Conservation (phyloP, 1,284 basidiomycete genomes). For the Tetrapyrgos nigripes region DNA sequence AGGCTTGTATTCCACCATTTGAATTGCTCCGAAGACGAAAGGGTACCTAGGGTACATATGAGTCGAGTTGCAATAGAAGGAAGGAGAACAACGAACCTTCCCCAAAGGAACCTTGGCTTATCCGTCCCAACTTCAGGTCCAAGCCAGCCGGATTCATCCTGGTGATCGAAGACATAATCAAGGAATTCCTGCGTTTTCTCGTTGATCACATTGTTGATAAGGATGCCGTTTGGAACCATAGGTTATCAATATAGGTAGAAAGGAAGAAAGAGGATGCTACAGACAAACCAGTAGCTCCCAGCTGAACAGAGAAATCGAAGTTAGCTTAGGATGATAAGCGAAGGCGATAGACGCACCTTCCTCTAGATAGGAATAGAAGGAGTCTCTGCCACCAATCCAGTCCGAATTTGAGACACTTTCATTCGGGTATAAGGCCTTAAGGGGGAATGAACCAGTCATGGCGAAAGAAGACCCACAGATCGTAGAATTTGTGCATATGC, state of each 20-base stretch:
- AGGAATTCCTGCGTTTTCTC: constrained; percentile 56
- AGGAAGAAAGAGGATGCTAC: constrained; percentile 28
- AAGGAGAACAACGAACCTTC: constrained; percentile 43
- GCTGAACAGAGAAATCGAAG: constrained; percentile 37
- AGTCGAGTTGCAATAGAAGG: background rate
- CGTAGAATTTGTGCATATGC: constrained; percentile 62
- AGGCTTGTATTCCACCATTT: constrained; percentile 58
- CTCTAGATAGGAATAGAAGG: constrained; percentile 54
- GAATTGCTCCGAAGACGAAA: constrained; percentile 59
- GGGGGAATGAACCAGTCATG: background rate
- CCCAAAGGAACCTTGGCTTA: constrained; percentile 63
- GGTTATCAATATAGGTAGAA: background rate
- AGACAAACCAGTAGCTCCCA: constrained; percentile 66
- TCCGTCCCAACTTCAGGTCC: constrained; percentile 61
- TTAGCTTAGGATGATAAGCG: background rate
- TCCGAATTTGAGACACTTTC: constrained; percentile 56
- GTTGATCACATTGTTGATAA: constrained; percentile 53
- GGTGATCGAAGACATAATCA: constrained; percentile 60
- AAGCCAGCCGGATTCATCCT: constrained; percentile 62
- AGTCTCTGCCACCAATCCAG: constrained; percentile 59
- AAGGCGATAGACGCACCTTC: constrained; percentile 32
- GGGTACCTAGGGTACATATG: constrained; percentile 47
- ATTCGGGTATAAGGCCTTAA: constrained; percentile 4
- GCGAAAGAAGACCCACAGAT: constrained; percentile 45
- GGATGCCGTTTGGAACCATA: constrained; percentile 57